Conservation (phyloP, 2,329 filamentous ascomycete genomes). For the Diaporthe sp. region DNA sequence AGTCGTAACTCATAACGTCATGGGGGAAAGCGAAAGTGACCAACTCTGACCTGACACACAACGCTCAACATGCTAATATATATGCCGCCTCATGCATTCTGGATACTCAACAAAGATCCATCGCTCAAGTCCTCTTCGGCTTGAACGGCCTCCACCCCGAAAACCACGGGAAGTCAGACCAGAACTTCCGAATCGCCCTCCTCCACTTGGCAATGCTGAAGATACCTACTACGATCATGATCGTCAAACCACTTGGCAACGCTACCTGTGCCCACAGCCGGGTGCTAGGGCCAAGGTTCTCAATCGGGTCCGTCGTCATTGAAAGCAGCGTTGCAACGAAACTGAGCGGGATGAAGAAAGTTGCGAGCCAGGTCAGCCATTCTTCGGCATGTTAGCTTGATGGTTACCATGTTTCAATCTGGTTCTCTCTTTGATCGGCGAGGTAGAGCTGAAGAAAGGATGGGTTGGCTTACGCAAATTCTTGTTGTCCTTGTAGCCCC, state of each 20-base stretch:
- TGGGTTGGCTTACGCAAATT: constrained; percentile 45
- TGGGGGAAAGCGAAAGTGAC: background rate
- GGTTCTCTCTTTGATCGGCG: too few species aligned
- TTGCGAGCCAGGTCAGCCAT: constrained; percentile 52
- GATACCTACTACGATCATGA: constrained; percentile 30
- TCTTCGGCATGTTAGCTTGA: constrained; percentile 20
- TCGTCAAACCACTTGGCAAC: constrained; percentile 36
- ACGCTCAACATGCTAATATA: background rate
- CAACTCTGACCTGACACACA: background rate
- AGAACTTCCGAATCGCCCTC: constrained; percentile 32
- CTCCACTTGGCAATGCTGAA: constrained; percentile 40
- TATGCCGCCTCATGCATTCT: background rate
- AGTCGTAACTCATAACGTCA: constrained; percentile 21
- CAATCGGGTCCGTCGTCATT: constrained; percentile 46
- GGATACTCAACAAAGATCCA: background rate
- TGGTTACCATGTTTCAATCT: background rate
- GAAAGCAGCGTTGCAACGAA: constrained; percentile 49
- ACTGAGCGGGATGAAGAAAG: constrained; percentile 52
- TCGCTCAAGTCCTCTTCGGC: constrained; percentile 1
- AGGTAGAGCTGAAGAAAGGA: background rate
- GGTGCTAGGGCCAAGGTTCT: constrained; percentile 30
- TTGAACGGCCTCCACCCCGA: constrained; percentile 17
- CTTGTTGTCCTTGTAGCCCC: constrained; percentile 49
- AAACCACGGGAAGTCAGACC: constrained; percentile 20
- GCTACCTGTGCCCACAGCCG: constrained; percentile 37